Evolutionary conservation across 441 rosid genomes (phyloP).

Genomic region (Adansonia rubrostipa): DNA sequence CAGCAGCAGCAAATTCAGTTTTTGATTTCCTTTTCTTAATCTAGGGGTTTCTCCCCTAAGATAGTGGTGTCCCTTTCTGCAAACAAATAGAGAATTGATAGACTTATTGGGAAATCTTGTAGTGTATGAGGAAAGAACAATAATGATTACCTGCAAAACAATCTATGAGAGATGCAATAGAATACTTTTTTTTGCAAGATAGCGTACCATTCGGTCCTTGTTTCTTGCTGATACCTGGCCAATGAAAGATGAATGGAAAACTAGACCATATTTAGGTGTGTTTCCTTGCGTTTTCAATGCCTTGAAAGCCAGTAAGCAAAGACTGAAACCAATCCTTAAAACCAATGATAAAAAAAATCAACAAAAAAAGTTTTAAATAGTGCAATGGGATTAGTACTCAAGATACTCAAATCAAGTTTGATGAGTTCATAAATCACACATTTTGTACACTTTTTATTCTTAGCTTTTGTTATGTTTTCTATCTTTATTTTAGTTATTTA

Average conservation of each 20-base stretch:
- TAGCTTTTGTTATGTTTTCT: no score
- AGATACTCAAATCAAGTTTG: no score
- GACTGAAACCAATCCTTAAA: background rate
- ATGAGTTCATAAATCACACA: no score
- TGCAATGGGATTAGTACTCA: background rate
- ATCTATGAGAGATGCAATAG: slow-evolving; percentile 94
- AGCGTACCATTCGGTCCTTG: slow-evolving; percentile 97
- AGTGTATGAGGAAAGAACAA: background rate
- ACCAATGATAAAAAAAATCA: background rate
- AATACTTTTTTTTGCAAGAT: slow-evolving; percentile 94
- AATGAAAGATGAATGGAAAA: slow-evolving; percentile 95
- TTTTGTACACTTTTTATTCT: no score
- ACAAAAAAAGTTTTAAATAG: background rate
- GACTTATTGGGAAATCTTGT: background rate
- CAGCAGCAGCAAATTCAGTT: slow-evolving; percentile 41
- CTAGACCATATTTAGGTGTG: slow-evolving; percentile 91
- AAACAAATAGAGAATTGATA: slow-evolving; percentile 7
- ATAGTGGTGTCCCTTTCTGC: slow-evolving; percentile 62
- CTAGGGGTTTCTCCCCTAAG: slow-evolving; percentile 96
- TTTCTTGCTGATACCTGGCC: slow-evolving; percentile 92
- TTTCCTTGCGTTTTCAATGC: slow-evolving; percentile 92
- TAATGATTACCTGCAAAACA: slow-evolving; percentile 75
- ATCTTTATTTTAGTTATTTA: no score
- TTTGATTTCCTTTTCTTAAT: slow-evolving; percentile 81
- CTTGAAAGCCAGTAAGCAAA: slow-evolving; percentile 42